Evolutionary conservation across 768 basidiomycete genomes (phyloP).

Genomic region (Mycena alexandri): DNA sequence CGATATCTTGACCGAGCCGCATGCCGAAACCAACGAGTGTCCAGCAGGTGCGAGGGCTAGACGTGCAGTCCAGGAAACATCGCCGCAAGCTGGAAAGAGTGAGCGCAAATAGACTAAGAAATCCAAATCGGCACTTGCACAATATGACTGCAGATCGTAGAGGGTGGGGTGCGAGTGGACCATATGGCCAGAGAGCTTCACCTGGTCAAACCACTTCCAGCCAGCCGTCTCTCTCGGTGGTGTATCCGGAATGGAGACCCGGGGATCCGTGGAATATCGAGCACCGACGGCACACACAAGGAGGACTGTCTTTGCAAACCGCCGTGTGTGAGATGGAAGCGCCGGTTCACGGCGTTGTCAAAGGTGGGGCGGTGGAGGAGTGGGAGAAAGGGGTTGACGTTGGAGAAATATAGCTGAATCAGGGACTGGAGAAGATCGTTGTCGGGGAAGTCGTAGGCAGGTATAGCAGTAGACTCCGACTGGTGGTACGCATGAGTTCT

Average conservation of each 20-base stretch:
- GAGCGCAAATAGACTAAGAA: background rate
- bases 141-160: constrained; percentile 55
- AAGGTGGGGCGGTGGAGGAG: constrained; percentile 59
- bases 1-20: constrained; percentile 65
- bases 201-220: constrained; percentile 59
- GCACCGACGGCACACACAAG: constrained; percentile 64
- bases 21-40: constrained; percentile 65
- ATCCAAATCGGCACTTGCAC: constrained; percentile 41
- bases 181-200: constrained; percentile 40
- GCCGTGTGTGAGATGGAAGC: constrained; percentile 51
- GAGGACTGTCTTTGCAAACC: constrained; percentile 55
- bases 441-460: constrained; percentile 49
- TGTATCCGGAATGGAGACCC: constrained; percentile 45
- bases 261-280: constrained; percentile 58
- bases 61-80: constrained; percentile 26
- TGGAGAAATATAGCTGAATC: constrained; percentile 63
- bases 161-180: background rate
- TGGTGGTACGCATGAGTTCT: background rate
- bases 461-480: constrained; percentile 27
- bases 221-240: constrained; percentile 41
- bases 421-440: constrained; percentile 54
- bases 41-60: constrained; percentile 57
- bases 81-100: constrained; percentile 13
- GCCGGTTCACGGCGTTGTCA: constrained; percentile 46
- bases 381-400: constrained; percentile 57